phyloP scores from a whole-genome alignment of 1,284 basidiomycete genomes.

The Rhodotorula sp. region DNA sequence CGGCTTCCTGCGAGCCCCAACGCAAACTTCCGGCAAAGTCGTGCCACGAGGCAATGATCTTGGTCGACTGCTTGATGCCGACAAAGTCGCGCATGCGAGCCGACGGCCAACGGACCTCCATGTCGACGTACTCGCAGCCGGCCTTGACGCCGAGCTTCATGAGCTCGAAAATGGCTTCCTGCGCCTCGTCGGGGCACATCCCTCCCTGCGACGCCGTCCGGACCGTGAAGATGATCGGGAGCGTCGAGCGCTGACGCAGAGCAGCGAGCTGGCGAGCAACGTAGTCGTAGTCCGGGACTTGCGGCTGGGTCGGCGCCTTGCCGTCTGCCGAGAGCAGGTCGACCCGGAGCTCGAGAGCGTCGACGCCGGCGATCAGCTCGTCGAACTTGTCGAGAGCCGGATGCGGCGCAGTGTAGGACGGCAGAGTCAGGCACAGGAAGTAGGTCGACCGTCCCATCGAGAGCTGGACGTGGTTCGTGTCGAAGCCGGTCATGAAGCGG shows the following conservation, averaged over 20 bases:
- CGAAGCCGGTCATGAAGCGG: slow-evolving; percentile 75
- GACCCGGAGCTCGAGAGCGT: slow-evolving; percentile 89
- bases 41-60: slow-evolving; percentile 90
- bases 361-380: slow-evolving; percentile 60
- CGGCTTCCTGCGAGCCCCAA: slow-evolving; percentile 71
- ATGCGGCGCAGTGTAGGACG: slow-evolving; percentile 73
- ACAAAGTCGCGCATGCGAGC: slow-evolving; percentile 63
- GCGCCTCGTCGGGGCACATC: slow-evolving; percentile 75
- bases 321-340: slow-evolving; percentile 71
- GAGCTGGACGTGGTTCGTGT: slow-evolving; percentile 58
- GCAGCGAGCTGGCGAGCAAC: slow-evolving; percentile 78
- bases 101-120: slow-evolving; percentile 77
- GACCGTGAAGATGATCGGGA: slow-evolving; percentile 92
- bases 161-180: slow-evolving; percentile 73
- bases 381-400: slow-evolving; percentile 58
- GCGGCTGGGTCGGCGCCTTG: slow-evolving; percentile 52
- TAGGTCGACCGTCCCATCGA: slow-evolving; percentile 65
- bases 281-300: slow-evolving; percentile 68
- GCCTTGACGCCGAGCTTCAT: slow-evolving; percentile 75
- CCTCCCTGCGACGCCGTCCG: slow-evolving; percentile 87
- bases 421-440: slow-evolving; percentile 90
- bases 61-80: slow-evolving; percentile 65
- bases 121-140: slow-evolving; percentile 89
- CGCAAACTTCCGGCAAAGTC: slow-evolving; percentile 83
- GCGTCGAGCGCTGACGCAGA: slow-evolving; percentile 69